Evolutionary conservation across 768 basidiomycete species (phyloP).

Genomic region (Aureoboletus auriporus): DNA sequence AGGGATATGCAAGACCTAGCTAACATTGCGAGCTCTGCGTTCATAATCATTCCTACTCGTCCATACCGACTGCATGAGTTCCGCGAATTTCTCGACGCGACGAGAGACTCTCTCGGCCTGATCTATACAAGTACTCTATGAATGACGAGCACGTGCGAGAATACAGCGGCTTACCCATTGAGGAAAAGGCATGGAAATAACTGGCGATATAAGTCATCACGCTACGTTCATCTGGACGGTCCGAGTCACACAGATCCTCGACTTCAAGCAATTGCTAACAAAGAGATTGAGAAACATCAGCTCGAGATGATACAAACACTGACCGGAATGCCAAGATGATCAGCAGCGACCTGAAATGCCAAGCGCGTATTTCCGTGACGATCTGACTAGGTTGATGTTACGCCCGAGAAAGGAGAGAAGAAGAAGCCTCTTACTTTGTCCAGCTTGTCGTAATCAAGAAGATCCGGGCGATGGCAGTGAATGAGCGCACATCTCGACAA

Average conservation of each 20-base stretch:
- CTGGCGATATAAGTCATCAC: constrained; percentile 98
- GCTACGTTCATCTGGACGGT: constrained; percentile 90
- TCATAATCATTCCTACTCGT: constrained; percentile 88
- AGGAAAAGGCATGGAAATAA: constrained; percentile 97
- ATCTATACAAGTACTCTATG: constrained; percentile 44
- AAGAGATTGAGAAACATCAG: background rate
- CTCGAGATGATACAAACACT: constrained; percentile 24
- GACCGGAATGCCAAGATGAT: constrained; percentile 89
- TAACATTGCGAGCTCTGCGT: constrained; percentile 68
- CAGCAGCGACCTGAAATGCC: constrained; percentile 85
- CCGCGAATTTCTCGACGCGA: constrained; percentile 92
- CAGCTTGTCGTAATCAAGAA: constrained; percentile 83
- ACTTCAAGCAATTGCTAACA: constrained; percentile 91
- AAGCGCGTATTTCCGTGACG: constrained; percentile 79
- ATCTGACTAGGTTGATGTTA: constrained; percentile 49
- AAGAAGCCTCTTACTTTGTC: constrained; percentile 57
- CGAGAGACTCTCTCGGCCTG: constrained; percentile 93
- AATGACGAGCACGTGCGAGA: background rate
- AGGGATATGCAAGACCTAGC: constrained; percentile 15
- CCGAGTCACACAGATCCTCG: constrained; percentile 85
- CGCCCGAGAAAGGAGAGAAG: background rate
- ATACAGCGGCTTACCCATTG: constrained; percentile 66
- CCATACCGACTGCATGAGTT: constrained; percentile 93
- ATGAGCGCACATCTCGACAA: constrained; percentile 87
- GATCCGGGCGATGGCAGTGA: constrained; percentile 94